A percentile compares a stretch with the other conserved stretches of the same genome.
Evolutionary conservation across 306 rosid genomes (phyloP).

Genomic region (Quercus mongolica): DNA sequence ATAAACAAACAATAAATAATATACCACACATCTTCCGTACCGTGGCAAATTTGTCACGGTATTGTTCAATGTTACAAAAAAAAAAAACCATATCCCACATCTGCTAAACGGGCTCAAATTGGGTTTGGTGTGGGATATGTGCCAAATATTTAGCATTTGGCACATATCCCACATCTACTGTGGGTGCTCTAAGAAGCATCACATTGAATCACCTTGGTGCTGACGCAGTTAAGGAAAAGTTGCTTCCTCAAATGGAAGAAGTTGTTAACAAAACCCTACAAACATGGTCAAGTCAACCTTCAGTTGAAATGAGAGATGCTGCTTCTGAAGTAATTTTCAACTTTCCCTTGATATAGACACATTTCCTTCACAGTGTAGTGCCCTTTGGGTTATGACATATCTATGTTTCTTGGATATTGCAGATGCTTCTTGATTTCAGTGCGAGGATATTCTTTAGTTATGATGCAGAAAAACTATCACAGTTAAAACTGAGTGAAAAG

Average conservation of each 20-base stretch:
- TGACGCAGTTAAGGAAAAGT: conserved; percentile 25
- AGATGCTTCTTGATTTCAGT: conserved; percentile 31
- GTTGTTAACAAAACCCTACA: conserved; percentile 7
- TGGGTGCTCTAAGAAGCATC: conserved; percentile 1
- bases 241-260: conserved; percentile 28
- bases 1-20: no score
- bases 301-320: conserved; percentile 36
- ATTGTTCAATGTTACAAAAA: no score
- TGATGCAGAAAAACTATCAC: conserved; percentile 22
- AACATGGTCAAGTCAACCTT: conserved; percentile 27
- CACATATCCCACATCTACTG: no score
- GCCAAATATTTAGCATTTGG: no score
- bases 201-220: conserved; percentile 36
- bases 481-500: no score
- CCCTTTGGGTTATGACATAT: not conserved
- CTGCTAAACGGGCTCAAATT: no score
- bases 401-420: not conserved
- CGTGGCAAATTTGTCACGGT: no score
- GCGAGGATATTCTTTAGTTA: conserved; percentile 26
- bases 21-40: no score
- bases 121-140: no score
- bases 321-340: conserved; percentile 21
- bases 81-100: no score
- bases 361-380: no score
- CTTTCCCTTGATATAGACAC: not conserved